phyloP scores from a whole-genome alignment of 139 green algal species.

The Tetradesmus obliquus region DNA sequence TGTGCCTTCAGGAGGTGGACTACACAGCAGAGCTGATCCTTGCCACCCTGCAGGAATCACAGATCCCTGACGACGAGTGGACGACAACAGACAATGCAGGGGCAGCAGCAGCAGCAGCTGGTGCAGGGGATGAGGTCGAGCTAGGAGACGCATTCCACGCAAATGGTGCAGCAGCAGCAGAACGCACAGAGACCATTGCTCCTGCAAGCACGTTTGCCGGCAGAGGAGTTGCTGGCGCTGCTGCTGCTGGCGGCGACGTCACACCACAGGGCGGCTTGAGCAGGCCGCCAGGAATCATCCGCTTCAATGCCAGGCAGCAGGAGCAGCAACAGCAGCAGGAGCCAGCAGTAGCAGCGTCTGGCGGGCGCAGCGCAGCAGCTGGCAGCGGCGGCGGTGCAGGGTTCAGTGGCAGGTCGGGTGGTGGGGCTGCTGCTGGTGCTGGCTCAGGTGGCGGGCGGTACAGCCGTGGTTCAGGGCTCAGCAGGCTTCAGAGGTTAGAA shows the following conservation, averaged over 20 bases:
- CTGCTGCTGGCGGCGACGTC: background rate
- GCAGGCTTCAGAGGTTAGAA: conserved; percentile 19
- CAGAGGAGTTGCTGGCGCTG: background rate
- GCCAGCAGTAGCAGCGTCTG: background rate
- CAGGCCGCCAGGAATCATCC: background rate
- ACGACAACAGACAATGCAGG: background rate
- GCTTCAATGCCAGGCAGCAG: background rate
- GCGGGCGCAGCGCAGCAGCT: background rate
- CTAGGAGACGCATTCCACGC: background rate
- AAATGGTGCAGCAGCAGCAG: background rate
- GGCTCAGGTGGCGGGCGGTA: conserved; percentile 12
- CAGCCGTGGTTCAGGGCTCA: conserved; percentile 17
- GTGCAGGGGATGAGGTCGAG: background rate
- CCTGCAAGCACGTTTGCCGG: conserved; percentile 5
- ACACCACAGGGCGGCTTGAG: conserved; percentile 6
- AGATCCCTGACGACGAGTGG: conserved; percentile 29
- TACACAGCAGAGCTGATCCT: conserved; percentile 76
- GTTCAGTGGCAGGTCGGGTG: background rate
- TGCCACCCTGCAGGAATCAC: conserved; percentile 71
- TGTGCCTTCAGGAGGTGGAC: conserved; percentile 43
- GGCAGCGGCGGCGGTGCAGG: background rate
- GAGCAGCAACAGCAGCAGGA: conserved; percentile 6
- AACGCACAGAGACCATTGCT: conserved; percentile 22
- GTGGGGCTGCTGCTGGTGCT: conserved; percentile 5
- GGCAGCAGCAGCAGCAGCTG: conserved; percentile 25